Base-by-base conservation (phyloP, 202 grass and related monocot species). In the Setaria viridis region DNA sequence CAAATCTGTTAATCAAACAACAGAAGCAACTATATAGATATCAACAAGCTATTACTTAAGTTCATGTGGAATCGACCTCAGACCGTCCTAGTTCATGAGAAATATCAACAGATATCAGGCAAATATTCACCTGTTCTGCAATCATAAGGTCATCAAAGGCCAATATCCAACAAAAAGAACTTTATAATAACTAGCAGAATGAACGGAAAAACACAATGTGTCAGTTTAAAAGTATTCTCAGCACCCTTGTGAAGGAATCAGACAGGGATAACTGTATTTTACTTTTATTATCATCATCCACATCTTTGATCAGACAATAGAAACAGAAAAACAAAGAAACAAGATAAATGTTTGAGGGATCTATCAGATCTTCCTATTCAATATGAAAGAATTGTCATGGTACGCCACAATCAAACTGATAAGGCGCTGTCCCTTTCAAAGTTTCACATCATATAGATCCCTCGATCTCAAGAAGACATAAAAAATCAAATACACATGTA, bases 331-430 rank as follows among this genome's bases (percentile, higher is more conserved):
- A 29, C 39, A 0, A 1, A 7, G 2, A 0, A 45, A n/a, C 0
- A 42, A 42, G 41, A 0, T 12, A 45, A 21, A 43, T 9, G 3
- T 51, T 59, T 2, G 0, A 29, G 30, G 63, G 30, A 85, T 67
- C 89, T 60, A 91, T 88, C 89, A 91, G 89, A 91, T 91, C 89
- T 91, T 91, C 89, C 89, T 91, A 91, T 91, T 84, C 82, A 87
- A 71, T 80, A 57, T 81, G 89, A 91, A 91, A 88, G 89, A 78
- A 77, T 3, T 88, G 89, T 78, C 89, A 91, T 78, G 32, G 32
- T 21, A 15, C 82, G 33, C 59, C 85, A 47, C 63, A 63, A 50
- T 11, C 15, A 1, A 32, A 45, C 12, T 76, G 72, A 83, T 70
- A 35, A 46, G 71, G 1, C 57, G 66, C 5, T 59, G 81, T 91